Evolutionary conservation across 805 yeast genomes (phyloP).

Genomic region (Candida silvicultrix): DNA sequence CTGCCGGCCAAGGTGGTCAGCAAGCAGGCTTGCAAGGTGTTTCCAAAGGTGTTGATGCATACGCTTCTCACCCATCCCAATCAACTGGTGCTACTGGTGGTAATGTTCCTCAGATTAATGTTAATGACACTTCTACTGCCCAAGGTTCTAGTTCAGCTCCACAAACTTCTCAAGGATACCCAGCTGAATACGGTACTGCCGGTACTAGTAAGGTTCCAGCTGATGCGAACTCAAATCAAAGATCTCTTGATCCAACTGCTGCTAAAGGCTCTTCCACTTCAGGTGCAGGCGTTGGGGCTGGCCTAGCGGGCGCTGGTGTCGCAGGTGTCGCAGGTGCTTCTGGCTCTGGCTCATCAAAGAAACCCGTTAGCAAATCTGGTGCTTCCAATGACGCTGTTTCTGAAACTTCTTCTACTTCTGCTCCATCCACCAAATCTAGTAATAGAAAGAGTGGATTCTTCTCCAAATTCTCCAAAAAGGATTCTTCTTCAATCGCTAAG

Average conservation of each 20-base stretch:
- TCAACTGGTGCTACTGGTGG: neutral
- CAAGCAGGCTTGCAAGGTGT: neutral
- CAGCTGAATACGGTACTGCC: neutral
- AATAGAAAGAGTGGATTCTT: slow-evolving; percentile 8
- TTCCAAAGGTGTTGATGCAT: neutral
- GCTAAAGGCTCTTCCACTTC: neutral
- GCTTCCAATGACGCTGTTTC: neutral
- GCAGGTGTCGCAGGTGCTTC: neutral
- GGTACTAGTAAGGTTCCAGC: neutral
- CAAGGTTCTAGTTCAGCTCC: neutral
- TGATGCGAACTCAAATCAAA: neutral
- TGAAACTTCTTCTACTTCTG: slow-evolving; percentile 1
- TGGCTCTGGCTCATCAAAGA: neutral
- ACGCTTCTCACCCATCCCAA: neutral
- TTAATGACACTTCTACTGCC: neutral
- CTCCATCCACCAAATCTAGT: neutral
- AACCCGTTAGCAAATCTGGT: neutral
- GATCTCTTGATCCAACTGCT: neutral
- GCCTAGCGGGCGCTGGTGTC: neutral
- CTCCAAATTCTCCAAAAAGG: slow-evolving; percentile 3
- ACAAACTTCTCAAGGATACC: neutral
- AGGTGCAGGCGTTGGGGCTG: neutral
- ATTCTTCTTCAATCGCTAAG: neutral
- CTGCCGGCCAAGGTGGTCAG: neutral
- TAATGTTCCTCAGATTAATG: neutral